phyloP scores from a whole-genome alignment of 1,284 basidiomycete species.

The Lignosus rhinocerotis region DNA sequence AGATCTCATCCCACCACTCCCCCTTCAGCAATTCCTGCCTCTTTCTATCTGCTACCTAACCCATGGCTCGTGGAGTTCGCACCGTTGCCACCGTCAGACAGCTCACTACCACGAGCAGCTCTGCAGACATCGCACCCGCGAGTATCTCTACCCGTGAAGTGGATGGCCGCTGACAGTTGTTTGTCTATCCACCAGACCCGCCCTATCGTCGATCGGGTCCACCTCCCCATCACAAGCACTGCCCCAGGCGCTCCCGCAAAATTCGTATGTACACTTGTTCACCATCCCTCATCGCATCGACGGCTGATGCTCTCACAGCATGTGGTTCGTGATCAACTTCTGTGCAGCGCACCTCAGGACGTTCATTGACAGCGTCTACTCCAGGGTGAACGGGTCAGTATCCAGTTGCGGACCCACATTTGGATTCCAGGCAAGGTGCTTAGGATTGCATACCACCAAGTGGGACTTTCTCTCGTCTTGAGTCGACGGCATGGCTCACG shows the following conservation, averaged over 20 bases:
- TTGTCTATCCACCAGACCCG: not conserved
- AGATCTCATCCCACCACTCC: not conserved
- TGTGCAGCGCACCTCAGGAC: not conserved
- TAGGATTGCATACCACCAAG: slow-evolving; percentile 22
- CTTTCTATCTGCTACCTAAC: not conserved
- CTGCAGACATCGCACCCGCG: not conserved
- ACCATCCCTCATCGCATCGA: not conserved
- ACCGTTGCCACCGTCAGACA: not conserved
- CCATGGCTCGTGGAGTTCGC: slow-evolving; percentile 1
- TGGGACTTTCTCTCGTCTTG: slow-evolving; percentile 1
- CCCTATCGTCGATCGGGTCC: not conserved
- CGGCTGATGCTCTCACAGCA: not conserved
- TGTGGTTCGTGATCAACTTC: not conserved
- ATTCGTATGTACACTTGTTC: not conserved
- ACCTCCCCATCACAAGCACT: not conserved
- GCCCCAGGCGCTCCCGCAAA: not conserved
- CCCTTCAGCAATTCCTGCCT: not conserved
- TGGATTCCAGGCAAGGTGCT: slow-evolving; percentile 34
- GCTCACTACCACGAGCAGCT: not conserved
- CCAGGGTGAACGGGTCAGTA: slow-evolving; percentile 43
- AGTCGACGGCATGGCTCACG: not conserved
- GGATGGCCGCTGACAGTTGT: not conserved
- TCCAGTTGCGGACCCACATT: slow-evolving; percentile 38
- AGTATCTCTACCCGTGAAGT: not conserved
- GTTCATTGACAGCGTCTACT: not conserved